These are phyloP conservation scores for Solanum hybrid DNA, from an alignment of 305 asterid species.

Conservation along the genomic window DNA sequence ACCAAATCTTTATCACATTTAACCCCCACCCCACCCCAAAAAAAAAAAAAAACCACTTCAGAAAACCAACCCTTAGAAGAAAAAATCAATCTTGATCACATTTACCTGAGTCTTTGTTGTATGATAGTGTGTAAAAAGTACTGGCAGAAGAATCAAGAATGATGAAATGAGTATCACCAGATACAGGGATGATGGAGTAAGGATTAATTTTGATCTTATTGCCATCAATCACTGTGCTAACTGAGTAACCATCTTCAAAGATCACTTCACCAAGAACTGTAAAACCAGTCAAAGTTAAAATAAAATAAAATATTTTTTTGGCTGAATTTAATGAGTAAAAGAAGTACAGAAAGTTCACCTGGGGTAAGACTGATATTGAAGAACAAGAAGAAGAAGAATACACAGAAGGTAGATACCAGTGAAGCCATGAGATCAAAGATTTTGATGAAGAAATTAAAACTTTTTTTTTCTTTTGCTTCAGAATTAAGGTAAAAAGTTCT, in stretches of 20 bases:
- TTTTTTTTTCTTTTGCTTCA: neutral
- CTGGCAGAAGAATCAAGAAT: slow-evolving; percentile 55
- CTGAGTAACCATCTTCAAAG: slow-evolving; percentile 71
- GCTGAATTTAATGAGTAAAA: neutral
- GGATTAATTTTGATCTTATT: slow-evolving; percentile 54
- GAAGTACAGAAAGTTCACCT: slow-evolving; percentile 17
- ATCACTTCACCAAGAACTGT: slow-evolving; percentile 22
- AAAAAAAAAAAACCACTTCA: neutral
- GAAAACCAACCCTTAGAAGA: neutral
- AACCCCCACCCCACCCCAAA: neutral
- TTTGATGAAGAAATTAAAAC: neutral
- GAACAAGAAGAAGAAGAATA: slow-evolving; percentile 19
- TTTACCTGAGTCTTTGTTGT: slow-evolving; percentile 38
- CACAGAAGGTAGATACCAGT: neutral
- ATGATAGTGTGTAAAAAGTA: slow-evolving; percentile 52
- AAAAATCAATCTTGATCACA: neutral
- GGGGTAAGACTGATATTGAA: slow-evolving; percentile 13
- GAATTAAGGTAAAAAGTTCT: neutral
- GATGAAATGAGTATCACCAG: slow-evolving; percentile 46
- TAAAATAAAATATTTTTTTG: neutral
- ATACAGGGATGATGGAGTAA: slow-evolving; percentile 35
- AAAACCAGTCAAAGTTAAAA: neutral
- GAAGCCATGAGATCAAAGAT: slow-evolving; percentile 3
- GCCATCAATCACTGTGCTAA: slow-evolving; percentile 62
- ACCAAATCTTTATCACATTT: neutral